Base-by-base conservation (phyloP, 2,329 filamentous ascomycete genomes). In the Coccinonectria pachysandricola region DNA sequence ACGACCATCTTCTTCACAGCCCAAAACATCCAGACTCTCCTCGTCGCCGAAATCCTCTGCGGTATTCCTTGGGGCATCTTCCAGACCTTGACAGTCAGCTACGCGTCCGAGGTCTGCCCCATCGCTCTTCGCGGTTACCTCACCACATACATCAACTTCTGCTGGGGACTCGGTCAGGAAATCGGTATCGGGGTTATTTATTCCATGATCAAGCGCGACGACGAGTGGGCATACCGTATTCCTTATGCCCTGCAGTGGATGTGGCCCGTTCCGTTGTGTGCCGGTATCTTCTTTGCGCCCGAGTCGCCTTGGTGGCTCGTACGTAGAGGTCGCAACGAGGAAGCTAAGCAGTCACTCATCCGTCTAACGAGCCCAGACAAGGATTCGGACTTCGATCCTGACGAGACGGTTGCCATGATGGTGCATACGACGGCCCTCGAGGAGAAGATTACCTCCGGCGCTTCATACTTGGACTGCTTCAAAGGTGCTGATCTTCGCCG, bases 321-420 rank as follows among this genome's bases (percentile, higher is more conserved):
- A 22, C 73, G 79, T 19, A 71, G 67, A 43, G 75, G 73, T 17
- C 65, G 64, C 18, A 56, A 72, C 19, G 69, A 74, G 7, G 74
- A 81, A 10, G 79, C 79, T 15, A 81, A 81, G 56, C 57, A 60
- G 23, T 60, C 77, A 2, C 64, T 84, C 12, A 59, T 78, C 24
- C 72, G 78, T 4, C 59, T 84, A 12, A 82, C 78, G 5, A 77
- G 67, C 42, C 42, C 64, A 9, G 60, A 74, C 36, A 61, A 63
- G 28, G 76, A 84, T 34, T 77, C 73, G 1, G 69, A 79, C 34
- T 87, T 91, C 42, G 72, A 92, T 45, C 71, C 80, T 8, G 80
- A 92, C 36, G 83, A 91, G 56, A 91, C 83, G 0, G 65, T 93
- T 25, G 77, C 82, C 43, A 92, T 93, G 83, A 93, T 94, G 81